These are phyloP conservation scores for Hericium coralloides DNA, from an alignment of 768 basidiomycete species.

Conservation along the genomic window DNA sequence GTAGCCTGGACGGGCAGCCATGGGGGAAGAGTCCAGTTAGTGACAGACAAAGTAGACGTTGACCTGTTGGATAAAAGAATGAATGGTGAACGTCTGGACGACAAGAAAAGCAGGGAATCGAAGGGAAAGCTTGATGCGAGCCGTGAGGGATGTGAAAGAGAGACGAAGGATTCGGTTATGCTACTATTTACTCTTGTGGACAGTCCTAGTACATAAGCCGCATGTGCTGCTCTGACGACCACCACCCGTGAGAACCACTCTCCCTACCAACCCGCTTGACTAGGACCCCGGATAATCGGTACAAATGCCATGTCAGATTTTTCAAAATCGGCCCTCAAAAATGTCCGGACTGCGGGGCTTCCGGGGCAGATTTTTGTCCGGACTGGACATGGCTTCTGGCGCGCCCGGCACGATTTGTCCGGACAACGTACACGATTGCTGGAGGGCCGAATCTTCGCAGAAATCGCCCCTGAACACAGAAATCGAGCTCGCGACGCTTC, in stretches of 20 bases:
- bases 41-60: conserved; percentile 2
- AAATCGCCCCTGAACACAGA: too few relatives aligned
- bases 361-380: too few relatives aligned
- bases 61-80: conserved; percentile 8
- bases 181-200: background rate
- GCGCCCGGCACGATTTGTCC: too few relatives aligned
- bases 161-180: background rate
- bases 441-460: too few relatives aligned
- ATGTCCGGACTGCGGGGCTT: too few relatives aligned
- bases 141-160: background rate
- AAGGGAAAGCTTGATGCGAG: background rate
- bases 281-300: too few relatives aligned
- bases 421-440: too few relatives aligned
- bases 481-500: too few relatives aligned
- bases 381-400: too few relatives aligned
- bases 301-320: too few relatives aligned
- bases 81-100: conserved; percentile 4
- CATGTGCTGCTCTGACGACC: background rate
- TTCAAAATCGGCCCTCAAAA: too few relatives aligned
- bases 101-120: background rate
- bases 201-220: background rate
- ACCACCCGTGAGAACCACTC: background rate
- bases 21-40: conserved; percentile 11
- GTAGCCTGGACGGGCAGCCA: conserved; percentile 27
- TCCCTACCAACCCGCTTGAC: too few relatives aligned